These are phyloP conservation scores for Diaporthe destruens DNA, from an alignment of 2,329 filamentous ascomycete genomes.

Conservation along the genomic window DNA sequence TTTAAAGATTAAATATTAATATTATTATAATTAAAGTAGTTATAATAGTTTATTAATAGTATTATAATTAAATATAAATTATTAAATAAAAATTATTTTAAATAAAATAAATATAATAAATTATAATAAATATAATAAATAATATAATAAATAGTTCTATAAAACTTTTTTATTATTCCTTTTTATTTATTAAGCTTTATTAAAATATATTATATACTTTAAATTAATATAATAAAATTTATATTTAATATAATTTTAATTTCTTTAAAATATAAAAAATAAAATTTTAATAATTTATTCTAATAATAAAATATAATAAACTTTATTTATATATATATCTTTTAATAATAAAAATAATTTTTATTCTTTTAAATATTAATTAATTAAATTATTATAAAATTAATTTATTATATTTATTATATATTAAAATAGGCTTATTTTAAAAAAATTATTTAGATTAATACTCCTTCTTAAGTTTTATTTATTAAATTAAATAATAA, in stretches of 20 bases:
- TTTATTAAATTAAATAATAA: not conserved
- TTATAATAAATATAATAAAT: not conserved
- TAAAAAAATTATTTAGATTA: not conserved
- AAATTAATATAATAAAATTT: not conserved
- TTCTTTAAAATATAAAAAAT: not conserved
- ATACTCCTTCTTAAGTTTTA: not conserved
- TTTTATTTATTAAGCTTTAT: not conserved
- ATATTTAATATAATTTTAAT: not conserved
- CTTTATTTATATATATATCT: not conserved
- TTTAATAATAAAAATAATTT: not conserved
- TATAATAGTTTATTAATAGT: not conserved
- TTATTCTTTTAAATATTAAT: not conserved
- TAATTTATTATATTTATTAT: not conserved
- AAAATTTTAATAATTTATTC: not conserved
- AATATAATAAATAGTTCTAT: not conserved
- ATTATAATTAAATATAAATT: not conserved
- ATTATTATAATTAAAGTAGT: not conserved
- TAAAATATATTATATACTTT: not conserved
- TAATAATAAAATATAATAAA: not conserved
- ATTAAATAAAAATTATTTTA: not conserved
- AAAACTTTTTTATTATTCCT: not conserved
- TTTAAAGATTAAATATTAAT: not conserved
- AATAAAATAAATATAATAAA: not conserved
- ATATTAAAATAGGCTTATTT: not conserved
- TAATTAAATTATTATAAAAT: not conserved